Evolutionary conservation across 2,329 filamentous ascomycete species (phyloP), one percentile per base, ranked within the genome.

Genomic region (Xylaria sp.): DNA sequence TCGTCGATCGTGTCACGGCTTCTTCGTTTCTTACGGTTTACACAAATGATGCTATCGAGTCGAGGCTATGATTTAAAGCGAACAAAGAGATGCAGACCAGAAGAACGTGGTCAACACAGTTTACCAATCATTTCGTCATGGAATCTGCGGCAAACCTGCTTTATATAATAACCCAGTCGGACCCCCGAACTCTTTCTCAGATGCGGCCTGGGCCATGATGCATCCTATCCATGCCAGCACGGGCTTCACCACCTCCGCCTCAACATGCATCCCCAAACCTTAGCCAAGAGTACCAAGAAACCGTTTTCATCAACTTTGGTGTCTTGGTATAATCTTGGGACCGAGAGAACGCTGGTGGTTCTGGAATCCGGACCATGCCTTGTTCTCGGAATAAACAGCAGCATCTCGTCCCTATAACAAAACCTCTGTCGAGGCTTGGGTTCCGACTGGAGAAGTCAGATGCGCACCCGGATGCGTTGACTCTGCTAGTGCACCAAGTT

Each of bases 251-350:
- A 34, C 53, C 35, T 47, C 44, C 13, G 13, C 13, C 42, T 6
- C n/a, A 46, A 13, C 37, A 42, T 46, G 9, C 42, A 13, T 13
- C 13, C 6, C 13, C 10, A 16, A 48, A 54, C n/a, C 52, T 13
- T 49, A 59, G 60, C 63, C 61, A 65, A 63, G 63, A 57, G 46
- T 55, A 61, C 58, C 62, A 64, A 64, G 59, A 52, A 50, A 11
- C 39, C 37, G 57, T 58, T 62, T 11, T n/a, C 13, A 65, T 59
- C 58, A 60, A 48, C 46, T 59, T 55, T 9, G 18, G 56, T 11
- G 37, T 52, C 51, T 49, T 62, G 34, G 19, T 37, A 30, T 55
- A 42, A 47, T 52, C 50, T 52, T 55, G 54, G 57, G 56, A 44
- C 42, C 51, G 59, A 59, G 47, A 11, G 35, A 37, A 30, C 23